phyloP scores from a whole-genome alignment of 2,329 filamentous ascomycete genomes.

The Pseudofabraea citricarpa region DNA sequence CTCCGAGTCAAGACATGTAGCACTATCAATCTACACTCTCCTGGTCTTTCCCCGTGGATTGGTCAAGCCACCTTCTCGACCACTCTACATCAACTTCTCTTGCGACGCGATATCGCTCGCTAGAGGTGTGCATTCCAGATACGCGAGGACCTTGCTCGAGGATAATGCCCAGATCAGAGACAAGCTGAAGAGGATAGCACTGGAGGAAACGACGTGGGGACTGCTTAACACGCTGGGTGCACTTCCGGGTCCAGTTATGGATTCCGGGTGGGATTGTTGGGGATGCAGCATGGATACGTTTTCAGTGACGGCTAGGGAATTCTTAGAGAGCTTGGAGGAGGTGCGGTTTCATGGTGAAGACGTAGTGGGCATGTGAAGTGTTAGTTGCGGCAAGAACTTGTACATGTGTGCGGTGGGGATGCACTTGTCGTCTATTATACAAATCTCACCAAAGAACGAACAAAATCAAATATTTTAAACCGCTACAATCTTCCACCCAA shows the following conservation, averaged over 20 bases:
- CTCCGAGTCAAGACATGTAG: slow-evolving; percentile 13
- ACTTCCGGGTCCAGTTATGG: slow-evolving; percentile 1
- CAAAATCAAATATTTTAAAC: neutral
- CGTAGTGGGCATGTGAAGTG: neutral
- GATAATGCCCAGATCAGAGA: slow-evolving; percentile 10
- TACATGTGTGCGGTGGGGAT: neutral
- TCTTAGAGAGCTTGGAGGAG: slow-evolving; percentile 7
- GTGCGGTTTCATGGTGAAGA: slow-evolving; percentile 8
- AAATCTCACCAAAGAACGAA: neutral
- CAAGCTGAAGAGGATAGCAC: slow-evolving; percentile 7
- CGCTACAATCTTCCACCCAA: too few relatives aligned
- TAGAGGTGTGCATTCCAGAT: slow-evolving; percentile 3
- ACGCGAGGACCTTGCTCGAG: slow-evolving; percentile 6
- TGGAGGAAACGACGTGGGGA: slow-evolving; percentile 8
- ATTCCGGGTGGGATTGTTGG: neutral
- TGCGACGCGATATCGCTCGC: slow-evolving; percentile 10
- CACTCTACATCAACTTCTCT: slow-evolving; percentile 12
- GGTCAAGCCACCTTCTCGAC: slow-evolving; percentile 3
- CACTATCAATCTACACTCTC: slow-evolving; percentile 13
- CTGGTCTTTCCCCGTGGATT: slow-evolving; percentile 20
- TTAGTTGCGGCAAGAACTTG: neutral
- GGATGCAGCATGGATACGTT: neutral
- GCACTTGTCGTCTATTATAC: neutral
- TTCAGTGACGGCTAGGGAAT: neutral
- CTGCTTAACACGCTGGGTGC: slow-evolving; percentile 5